Evolutionary conservation across 2,329 filamentous ascomycete genomes (phyloP), one percentile per base, ranked within the genome.

Genomic region (Epicoccum sorghinum): DNA sequence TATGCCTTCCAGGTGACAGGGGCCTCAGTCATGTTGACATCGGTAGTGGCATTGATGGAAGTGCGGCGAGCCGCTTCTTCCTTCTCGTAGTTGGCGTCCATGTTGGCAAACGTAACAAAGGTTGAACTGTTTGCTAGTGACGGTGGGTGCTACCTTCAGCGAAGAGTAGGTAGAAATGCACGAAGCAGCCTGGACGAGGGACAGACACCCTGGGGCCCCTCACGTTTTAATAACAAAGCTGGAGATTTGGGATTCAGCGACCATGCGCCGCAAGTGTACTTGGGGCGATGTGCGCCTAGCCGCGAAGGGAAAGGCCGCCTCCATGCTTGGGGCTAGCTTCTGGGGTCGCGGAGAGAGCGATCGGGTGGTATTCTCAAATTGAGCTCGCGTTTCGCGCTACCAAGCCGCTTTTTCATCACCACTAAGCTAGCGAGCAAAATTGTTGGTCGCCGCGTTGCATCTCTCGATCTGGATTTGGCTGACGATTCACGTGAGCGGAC

Each of bases 1-100:
- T 69, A 69, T 39, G 66, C 66, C 69, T 77, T 77, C 61, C 69
- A 68, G 23, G 75, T 78, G 45, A 78, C 74, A 6, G 76, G 76
- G n/a, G 76, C 76, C 66, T 78, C 76, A 65, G 87, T 78, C 66
- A 81, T 80, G 64, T 72, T 74, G 62, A 81, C 76, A 72, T 86
- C 82, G 32, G 52, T 47, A n/a, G 52, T 55, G 18, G 52, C 52
- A 29, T 39, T 14, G 37, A 55, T 43, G 8, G 41, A 44, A 22
- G 44, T 46, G 37, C 30, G 18, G 37, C 25, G 27, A 24, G 30
- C 38, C 22, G 23, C 42, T 23, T 49, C 46, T 9, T 55, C 42
- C 36, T 33, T 42, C 42, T 55, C 42, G n/a, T 33, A 42, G 36
- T 27, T 32, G 29, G 23, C 18, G 40, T 36, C 43, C 52, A 55